A percentile compares a stretch with the other conserved stretches of the same genome.
Conservation (phyloP, 495 filamentous ascomycete species). For the Oidiodendron maius region DNA sequence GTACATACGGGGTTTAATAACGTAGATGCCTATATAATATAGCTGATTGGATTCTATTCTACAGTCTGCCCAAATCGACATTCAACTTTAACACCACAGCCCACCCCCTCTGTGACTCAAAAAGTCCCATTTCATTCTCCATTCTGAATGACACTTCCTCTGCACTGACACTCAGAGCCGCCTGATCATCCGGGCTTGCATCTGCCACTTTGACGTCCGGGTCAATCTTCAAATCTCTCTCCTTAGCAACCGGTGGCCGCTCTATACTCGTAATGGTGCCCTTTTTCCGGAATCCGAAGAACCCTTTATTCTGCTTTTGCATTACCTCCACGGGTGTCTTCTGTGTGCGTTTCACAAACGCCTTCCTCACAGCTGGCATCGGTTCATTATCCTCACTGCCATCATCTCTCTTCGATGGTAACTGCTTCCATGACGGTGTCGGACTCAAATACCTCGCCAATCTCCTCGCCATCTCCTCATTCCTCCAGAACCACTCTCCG, state of each 20-base stretch:
- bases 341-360: conserved; percentile 9
- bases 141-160: conserved; percentile 46
- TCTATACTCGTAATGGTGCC: conserved; percentile 8
- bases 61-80: background rate
- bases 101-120: conserved; percentile 43
- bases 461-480: conserved; percentile 40
- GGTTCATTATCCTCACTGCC: no score
- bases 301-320: conserved; percentile 8
- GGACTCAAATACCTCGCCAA: conserved; percentile 39
- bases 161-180: conserved; percentile 33
- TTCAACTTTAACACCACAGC: conserved; percentile 37
- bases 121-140: conserved; percentile 48
- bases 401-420: no score
- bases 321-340: background rate
- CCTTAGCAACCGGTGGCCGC: background rate
- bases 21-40: no score
- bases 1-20: no score
- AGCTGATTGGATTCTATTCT: no score
- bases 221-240: conserved; percentile 1
- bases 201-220: conserved; percentile 3
- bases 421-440: no score
- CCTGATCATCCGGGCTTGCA: conserved; percentile 19
- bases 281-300: conserved; percentile 17
- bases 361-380: conserved; percentile 13
- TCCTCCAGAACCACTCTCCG: conserved; percentile 33